phyloP scores from a whole-genome alignment of 176 grass and related monocot genomes.

The Triticum monococcum region DNA sequence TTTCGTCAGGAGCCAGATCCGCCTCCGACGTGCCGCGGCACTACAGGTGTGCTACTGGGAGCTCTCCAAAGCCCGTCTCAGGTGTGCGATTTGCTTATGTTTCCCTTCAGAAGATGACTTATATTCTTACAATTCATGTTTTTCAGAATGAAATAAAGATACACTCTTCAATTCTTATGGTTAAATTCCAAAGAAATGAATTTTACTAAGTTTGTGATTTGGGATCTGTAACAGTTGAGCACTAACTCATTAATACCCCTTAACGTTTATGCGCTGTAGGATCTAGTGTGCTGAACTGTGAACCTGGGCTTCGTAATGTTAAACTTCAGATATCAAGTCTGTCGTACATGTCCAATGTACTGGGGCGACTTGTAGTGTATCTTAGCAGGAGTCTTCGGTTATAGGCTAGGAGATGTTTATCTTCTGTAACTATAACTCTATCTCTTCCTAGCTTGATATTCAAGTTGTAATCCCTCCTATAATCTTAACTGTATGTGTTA shows the following conservation, averaged over 20 bases:
- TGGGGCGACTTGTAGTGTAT: too few relatives aligned
- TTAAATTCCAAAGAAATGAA: background rate
- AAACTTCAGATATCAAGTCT: too few relatives aligned
- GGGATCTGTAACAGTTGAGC: background rate
- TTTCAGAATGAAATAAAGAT: background rate
- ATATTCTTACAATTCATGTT: background rate
- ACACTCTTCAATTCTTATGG: background rate
- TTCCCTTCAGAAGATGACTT: background rate
- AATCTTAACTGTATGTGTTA: too few relatives aligned
- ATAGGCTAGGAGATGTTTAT: too few relatives aligned
- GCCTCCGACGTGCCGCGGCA: conserved; percentile 43
- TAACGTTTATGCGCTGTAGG: background rate
- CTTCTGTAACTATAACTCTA: too few relatives aligned
- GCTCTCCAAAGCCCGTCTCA: conserved; percentile 93
- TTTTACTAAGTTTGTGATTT: background rate
- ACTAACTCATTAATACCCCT: background rate
- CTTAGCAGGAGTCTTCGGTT: too few relatives aligned
- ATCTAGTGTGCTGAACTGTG: conserved; percentile 5
- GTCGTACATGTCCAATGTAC: too few relatives aligned
- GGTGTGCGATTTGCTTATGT: conserved; percentile 39
- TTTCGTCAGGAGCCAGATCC: conserved; percentile 40
- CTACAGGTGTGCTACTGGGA: conserved; percentile 88
- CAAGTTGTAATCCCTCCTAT: too few relatives aligned
- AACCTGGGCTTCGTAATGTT: background rate
- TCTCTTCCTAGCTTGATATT: too few relatives aligned